These are phyloP conservation scores for Xylaria sp. DNA, from an alignment of 2,329 filamentous ascomycete genomes.

Conservation along the genomic window DNA sequence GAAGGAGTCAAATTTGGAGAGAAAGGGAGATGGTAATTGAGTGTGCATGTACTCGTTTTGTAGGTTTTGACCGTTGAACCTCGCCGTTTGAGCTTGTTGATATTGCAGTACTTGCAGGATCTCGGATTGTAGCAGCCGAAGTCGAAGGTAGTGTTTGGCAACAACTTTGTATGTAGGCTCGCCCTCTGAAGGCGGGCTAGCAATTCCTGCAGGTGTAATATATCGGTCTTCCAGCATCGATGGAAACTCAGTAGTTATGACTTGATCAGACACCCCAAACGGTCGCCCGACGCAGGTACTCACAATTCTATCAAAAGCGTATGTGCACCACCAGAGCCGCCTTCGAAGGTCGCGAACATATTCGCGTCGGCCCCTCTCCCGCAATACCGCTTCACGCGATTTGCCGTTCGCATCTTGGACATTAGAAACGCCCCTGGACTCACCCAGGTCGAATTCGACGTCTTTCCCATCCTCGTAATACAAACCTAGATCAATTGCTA, in stretches of 20 bases:
- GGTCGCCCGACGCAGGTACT: constrained; percentile 93
- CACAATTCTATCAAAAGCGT: constrained; percentile 93
- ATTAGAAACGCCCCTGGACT: constrained; percentile 54
- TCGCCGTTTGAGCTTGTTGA: constrained; percentile 84
- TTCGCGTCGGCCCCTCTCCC: constrained; percentile 76
- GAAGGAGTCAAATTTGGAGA: constrained; percentile 86
- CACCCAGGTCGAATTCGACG: constrained; percentile 68
- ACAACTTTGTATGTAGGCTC: constrained; percentile 89
- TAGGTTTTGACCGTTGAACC: constrained; percentile 71
- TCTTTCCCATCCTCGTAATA: constrained; percentile 90
- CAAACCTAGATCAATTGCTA: constrained; percentile 90
- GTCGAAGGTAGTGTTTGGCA: constrained; percentile 89
- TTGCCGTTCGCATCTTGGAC: constrained; percentile 50
- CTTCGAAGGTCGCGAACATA: constrained; percentile 88
- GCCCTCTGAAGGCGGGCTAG: constrained; percentile 66
- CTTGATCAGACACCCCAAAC: constrained; percentile 94
- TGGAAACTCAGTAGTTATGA: constrained; percentile 94
- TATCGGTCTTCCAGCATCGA: constrained; percentile 88
- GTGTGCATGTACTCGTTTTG: constrained; percentile 80
- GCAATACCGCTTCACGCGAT: constrained; percentile 52
- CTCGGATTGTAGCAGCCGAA: constrained; percentile 90
- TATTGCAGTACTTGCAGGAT: constrained; percentile 94
- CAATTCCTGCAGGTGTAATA: constrained; percentile 83
- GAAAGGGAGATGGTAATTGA: constrained; percentile 83
- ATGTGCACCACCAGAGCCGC: constrained; percentile 96